Conservation (phyloP, 1,284 basidiomycete genomes). For the Ganoderma sp. region DNA sequence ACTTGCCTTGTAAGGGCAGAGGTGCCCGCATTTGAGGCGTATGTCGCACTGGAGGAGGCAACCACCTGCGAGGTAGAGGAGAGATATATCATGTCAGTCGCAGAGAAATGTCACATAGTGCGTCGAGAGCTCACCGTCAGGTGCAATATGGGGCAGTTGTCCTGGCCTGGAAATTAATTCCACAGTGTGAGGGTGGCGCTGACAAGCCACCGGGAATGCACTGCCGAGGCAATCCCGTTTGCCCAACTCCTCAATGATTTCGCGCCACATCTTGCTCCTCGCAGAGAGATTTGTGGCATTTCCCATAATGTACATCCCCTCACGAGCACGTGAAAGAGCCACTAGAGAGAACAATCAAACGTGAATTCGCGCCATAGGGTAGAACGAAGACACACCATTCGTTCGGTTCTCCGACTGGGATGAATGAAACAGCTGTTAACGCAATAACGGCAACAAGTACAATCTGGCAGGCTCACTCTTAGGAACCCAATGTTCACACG, state of each 20-base stretch:
- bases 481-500: conserved; percentile 70
- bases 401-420: conserved; percentile 60
- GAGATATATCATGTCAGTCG: background rate
- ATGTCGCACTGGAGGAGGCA: conserved; percentile 63
- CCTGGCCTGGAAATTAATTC: conserved; percentile 57
- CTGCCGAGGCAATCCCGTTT: conserved; percentile 52
- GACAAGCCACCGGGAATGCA: conserved; percentile 63
- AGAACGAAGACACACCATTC: conserved; percentile 45
- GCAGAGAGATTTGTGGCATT: conserved; percentile 57
- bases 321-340: conserved; percentile 74
- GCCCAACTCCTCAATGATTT: conserved; percentile 62
- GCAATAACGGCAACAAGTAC: background rate
- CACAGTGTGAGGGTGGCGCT: conserved; percentile 56
- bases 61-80: conserved; percentile 50
- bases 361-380: background rate
- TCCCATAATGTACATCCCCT: conserved; percentile 76
- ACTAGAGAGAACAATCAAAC: conserved; percentile 44
- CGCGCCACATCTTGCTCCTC: conserved; percentile 62
- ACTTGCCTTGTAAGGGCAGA: conserved; percentile 65
- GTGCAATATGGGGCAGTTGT: conserved; percentile 56
- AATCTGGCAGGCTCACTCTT: conserved; percentile 48
- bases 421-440: background rate
- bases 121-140: conserved; percentile 43
- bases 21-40: conserved; percentile 72
- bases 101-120: background rate